Conservation (phyloP, 2,329 filamentous ascomycete genomes). For the Stachybotrys chartarum region DNA sequence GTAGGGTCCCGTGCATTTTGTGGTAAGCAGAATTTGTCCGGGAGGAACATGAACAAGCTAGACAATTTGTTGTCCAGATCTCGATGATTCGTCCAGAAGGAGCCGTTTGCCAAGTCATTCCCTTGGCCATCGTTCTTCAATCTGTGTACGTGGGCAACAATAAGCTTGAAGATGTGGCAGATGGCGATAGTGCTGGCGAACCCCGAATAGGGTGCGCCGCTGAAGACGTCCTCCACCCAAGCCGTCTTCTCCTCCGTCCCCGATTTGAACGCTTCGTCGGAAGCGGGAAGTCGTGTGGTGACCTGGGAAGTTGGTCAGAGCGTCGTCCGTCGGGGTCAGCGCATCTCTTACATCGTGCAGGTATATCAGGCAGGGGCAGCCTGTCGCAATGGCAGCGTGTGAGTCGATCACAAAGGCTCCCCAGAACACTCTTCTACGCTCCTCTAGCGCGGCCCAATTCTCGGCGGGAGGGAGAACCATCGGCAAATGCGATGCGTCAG, state of each 20-base stretch:
- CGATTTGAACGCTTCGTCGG: slow-evolving; percentile 67
- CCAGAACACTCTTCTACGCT: slow-evolving; percentile 83
- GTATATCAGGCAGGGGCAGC: slow-evolving; percentile 80
- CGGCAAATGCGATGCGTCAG: slow-evolving; percentile 42
- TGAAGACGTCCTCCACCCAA: slow-evolving; percentile 58
- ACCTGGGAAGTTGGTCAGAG: slow-evolving; percentile 35
- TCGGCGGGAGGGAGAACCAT: slow-evolving; percentile 59
- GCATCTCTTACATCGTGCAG: slow-evolving; percentile 50
- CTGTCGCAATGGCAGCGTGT: slow-evolving; percentile 81
- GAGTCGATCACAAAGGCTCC: slow-evolving; percentile 73
- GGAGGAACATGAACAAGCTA: slow-evolving; percentile 71
- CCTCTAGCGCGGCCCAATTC: slow-evolving; percentile 71
- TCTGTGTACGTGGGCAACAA: slow-evolving; percentile 73
- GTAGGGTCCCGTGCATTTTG: slow-evolving; percentile 60
- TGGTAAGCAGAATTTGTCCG: slow-evolving; percentile 67
- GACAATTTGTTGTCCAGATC: slow-evolving; percentile 74
- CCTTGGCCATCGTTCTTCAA: slow-evolving; percentile 63
- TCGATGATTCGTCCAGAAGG: slow-evolving; percentile 82
- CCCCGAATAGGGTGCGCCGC: slow-evolving; percentile 56
- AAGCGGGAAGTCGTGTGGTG: slow-evolving; percentile 70
- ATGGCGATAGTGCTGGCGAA: slow-evolving; percentile 69
- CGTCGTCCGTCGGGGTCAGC: background rate
- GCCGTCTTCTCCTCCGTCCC: slow-evolving; percentile 56
- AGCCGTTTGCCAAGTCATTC: slow-evolving; percentile 64
- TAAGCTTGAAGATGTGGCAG: slow-evolving; percentile 72